Percentiles rank a stretch among this genome's conserved stretches.
These are phyloP conservation scores for Debaryomyces maramus DNA, from an alignment of 805 yeast species.

Conservation along the genomic window DNA sequence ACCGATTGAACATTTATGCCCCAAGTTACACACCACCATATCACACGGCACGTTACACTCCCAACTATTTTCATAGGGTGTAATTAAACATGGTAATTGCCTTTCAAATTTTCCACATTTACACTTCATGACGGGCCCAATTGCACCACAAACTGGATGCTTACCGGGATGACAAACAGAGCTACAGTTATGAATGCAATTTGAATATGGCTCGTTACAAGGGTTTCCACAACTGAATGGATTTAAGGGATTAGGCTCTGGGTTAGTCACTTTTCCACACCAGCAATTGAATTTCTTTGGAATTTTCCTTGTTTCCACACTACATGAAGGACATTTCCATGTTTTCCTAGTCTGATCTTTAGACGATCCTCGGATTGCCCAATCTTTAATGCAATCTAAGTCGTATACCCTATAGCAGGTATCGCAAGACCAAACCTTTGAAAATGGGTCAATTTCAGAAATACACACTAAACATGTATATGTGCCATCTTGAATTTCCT, in stretches of 20 bases:
- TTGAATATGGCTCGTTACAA: slow-evolving; percentile 55
- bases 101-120: slow-evolving; percentile 67
- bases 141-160: slow-evolving; percentile 77
- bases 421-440: slow-evolving; percentile 76
- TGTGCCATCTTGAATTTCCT: slow-evolving; percentile 64
- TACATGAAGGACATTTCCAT: slow-evolving; percentile 91
- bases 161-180: slow-evolving; percentile 87
- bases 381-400: slow-evolving; percentile 75
- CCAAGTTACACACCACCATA: slow-evolving; percentile 60
- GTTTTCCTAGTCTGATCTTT: slow-evolving; percentile 51
- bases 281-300: slow-evolving; percentile 73
- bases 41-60: slow-evolving; percentile 62
- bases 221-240: slow-evolving; percentile 92
- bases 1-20: slow-evolving; percentile 58
- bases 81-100: slow-evolving; percentile 72
- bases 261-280: slow-evolving; percentile 81
- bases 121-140: slow-evolving; percentile 71
- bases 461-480: slow-evolving; percentile 90
- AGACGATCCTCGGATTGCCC: slow-evolving; percentile 80
- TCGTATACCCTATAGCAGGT: slow-evolving; percentile 84
- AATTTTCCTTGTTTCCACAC: slow-evolving; percentile 45
- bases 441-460: slow-evolving; percentile 65
- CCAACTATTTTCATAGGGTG: slow-evolving; percentile 70
- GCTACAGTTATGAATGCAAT: slow-evolving; percentile 75
- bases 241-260: slow-evolving; percentile 52